These are phyloP conservation scores for Jacaranda mimosifolia DNA, from an alignment of 257 asterid species.

Conservation along the genomic window DNA sequence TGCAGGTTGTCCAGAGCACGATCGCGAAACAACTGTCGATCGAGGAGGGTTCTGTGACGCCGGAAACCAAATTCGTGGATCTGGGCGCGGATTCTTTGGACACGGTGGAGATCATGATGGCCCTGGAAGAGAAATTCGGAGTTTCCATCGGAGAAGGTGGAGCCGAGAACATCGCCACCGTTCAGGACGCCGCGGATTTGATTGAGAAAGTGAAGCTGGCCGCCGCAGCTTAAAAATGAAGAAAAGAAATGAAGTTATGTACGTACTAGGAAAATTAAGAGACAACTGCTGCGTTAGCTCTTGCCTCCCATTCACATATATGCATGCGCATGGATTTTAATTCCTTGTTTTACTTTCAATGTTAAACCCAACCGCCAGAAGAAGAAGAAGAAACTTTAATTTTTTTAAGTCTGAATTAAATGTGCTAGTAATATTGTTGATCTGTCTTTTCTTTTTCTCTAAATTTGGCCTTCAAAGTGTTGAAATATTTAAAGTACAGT, in stretches of 20 bases:
- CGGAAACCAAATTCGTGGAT: conserved; percentile 57
- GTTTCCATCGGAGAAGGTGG: conserved; percentile 68
- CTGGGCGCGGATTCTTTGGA: conserved; percentile 71
- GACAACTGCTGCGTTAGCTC: not conserved
- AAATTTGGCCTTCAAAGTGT: too few relatives aligned
- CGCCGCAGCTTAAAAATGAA: conserved; percentile 33
- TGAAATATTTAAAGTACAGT: too few relatives aligned
- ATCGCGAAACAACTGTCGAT: conserved; percentile 60
- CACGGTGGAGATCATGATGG: conserved; percentile 74
- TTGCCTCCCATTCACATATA: too few relatives aligned
- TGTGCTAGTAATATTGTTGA: too few relatives aligned
- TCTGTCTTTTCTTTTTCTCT: too few relatives aligned
- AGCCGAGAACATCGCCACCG: conserved; percentile 62
- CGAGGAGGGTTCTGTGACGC: conserved; percentile 51
- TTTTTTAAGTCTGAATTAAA: too few relatives aligned
- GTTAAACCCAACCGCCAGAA: not conserved
- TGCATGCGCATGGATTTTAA: too few relatives aligned
- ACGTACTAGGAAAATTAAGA: not conserved
- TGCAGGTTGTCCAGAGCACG: conserved; percentile 50
- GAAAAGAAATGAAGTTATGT: not conserved
- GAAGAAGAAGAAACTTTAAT: too few relatives aligned
- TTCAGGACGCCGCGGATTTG: conserved; percentile 71
- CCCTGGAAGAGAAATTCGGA: conserved; percentile 59
- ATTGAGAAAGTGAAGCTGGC: conserved; percentile 60
- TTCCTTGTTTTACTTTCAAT: not conserved